A percentile compares a stretch with the other conserved stretches of the same genome.
Conservation (phyloP, 257 asterid species). For the Fraxinus anomala region DNA sequence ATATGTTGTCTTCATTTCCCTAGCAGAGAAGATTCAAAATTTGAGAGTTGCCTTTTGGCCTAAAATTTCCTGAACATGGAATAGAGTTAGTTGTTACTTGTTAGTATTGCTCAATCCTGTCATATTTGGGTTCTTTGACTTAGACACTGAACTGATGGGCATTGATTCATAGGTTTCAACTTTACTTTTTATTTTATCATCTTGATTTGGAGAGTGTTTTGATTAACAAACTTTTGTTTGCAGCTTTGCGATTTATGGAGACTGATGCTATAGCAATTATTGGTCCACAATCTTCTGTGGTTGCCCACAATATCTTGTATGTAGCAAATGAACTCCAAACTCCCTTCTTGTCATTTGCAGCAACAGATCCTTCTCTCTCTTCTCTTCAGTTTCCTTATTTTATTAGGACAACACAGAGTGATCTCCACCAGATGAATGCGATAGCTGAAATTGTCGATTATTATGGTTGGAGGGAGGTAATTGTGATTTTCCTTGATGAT, state of each 20-base stretch:
- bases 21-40: too few relatives aligned
- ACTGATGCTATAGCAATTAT: slow-evolving; percentile 67
- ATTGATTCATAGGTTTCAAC: neutral
- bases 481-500: slow-evolving; percentile 63
- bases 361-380: slow-evolving; percentile 84
- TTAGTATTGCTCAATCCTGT: neutral
- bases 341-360: slow-evolving; percentile 79
- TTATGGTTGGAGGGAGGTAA: slow-evolving; percentile 79
- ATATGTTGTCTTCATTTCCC: too few relatives aligned
- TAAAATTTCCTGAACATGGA: too few relatives aligned
- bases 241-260: slow-evolving; percentile 64
- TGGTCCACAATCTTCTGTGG: slow-evolving; percentile 84
- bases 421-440: slow-evolving; percentile 74
- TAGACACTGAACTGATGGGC: neutral
- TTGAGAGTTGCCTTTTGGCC: too few relatives aligned
- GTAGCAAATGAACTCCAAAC: slow-evolving; percentile 72
- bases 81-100: neutral
- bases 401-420: slow-evolving; percentile 76
- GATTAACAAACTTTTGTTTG: slow-evolving; percentile 22
- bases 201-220: neutral
- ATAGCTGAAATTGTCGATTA: slow-evolving; percentile 59
- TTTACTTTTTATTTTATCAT: slow-evolving; percentile 2
- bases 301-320: slow-evolving; percentile 70
- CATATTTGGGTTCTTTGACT: slow-evolving; percentile 1
- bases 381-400: slow-evolving; percentile 79